Percentiles rank a stretch among this genome's conserved stretches.
Evolutionary conservation across 2,329 filamentous ascomycete species (phyloP).

Genomic region (Penicillium brasilianum): DNA sequence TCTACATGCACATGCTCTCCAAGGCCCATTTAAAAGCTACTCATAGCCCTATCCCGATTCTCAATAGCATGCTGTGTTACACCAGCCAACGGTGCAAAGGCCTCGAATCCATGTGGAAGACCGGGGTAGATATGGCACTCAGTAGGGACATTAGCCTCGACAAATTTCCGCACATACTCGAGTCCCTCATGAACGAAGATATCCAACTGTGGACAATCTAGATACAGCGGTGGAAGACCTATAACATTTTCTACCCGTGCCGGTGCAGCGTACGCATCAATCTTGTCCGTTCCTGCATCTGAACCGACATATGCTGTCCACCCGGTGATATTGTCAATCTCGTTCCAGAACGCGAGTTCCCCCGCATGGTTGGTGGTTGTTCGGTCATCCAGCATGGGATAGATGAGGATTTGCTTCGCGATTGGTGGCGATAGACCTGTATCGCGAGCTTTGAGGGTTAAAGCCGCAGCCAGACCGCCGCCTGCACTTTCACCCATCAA

Average conservation of each 20-base stretch:
- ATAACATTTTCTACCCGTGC: background rate
- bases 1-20: background rate
- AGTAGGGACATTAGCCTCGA: background rate
- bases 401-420: conserved; percentile 47
- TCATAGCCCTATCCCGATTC: conserved; percentile 23
- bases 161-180: background rate
- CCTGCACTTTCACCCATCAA: conserved; percentile 62
- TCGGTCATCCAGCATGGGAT: conserved; percentile 53
- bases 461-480: conserved; percentile 18
- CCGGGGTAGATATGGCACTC: conserved; percentile 24
- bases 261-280: conserved; percentile 37
- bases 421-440: conserved; percentile 39
- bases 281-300: conserved; percentile 33
- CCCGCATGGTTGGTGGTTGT: conserved; percentile 15
- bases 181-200: background rate
- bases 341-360: conserved; percentile 21
- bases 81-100: conserved; percentile 17
- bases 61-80: conserved; percentile 18
- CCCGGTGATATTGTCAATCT: conserved; percentile 26
- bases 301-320: conserved; percentile 32
- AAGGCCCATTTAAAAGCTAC: conserved; percentile 14
- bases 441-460: background rate
- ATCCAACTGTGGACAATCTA: background rate
- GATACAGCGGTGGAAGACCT: background rate
- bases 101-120: conserved; percentile 50